A percentile compares a stretch with the other conserved stretches of the same genome.
These are phyloP conservation scores for Mycena albidolilacea DNA, from an alignment of 768 basidiomycete genomes.

Conservation along the genomic window DNA sequence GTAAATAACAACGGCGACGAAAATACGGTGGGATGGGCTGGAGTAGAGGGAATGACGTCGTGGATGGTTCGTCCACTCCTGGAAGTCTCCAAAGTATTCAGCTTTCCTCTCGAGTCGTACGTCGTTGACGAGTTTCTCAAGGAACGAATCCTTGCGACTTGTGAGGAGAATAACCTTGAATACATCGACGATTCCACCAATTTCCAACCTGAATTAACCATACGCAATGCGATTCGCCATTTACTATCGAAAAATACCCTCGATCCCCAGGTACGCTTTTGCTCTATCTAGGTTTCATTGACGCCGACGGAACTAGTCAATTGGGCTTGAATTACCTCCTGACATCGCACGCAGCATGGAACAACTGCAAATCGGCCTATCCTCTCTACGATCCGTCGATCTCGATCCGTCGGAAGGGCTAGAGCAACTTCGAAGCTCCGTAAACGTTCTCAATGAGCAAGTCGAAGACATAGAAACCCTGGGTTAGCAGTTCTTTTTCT, in stretches of 20 bases:
- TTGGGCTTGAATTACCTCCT: slow-evolving; percentile 42
- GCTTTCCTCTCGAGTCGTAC: not conserved
- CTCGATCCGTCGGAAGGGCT: slow-evolving; percentile 51
- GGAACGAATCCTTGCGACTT: slow-evolving; percentile 88
- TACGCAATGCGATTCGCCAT: slow-evolving; percentile 82
- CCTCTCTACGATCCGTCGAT: slow-evolving; percentile 47
- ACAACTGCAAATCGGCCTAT: slow-evolving; percentile 49
- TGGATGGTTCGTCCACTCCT: slow-evolving; percentile 85
- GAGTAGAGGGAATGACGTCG: slow-evolving; percentile 69
- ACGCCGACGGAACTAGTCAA: slow-evolving; percentile 2
- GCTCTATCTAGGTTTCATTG: not conserved
- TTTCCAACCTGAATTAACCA: slow-evolving; percentile 78
- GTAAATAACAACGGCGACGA: slow-evolving; percentile 41
- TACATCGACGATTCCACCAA: slow-evolving; percentile 83
- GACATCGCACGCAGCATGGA: slow-evolving; percentile 52
- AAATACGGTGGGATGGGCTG: slow-evolving; percentile 57
- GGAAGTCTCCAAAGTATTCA: slow-evolving; percentile 74
- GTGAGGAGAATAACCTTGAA: slow-evolving; percentile 69
- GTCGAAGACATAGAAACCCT: slow-evolving; percentile 59
- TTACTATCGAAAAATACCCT: slow-evolving; percentile 46
- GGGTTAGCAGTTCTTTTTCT: slow-evolving; percentile 52
- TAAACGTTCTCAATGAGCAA: slow-evolving; percentile 52
- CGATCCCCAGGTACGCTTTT: slow-evolving; percentile 40
- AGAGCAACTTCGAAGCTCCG: slow-evolving; percentile 56
- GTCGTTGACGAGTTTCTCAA: slow-evolving; percentile 46